These are phyloP conservation scores for Sesbania bispinosa DNA, from an alignment of 306 rosid species.

Conservation along the genomic window DNA sequence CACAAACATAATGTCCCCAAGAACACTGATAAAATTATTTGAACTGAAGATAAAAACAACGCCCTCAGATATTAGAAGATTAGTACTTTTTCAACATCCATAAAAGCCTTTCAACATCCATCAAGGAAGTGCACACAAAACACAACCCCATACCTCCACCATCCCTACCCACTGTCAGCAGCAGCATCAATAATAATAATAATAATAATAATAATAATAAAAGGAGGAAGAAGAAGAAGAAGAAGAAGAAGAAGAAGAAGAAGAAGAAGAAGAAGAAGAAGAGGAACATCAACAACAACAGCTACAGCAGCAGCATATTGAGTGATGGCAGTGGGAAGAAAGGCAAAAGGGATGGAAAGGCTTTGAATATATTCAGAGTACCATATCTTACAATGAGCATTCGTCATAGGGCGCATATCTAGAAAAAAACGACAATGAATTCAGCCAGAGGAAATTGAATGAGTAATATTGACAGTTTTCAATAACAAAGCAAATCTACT, in stretches of 20 bases:
- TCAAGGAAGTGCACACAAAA: neutral
- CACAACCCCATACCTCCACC: slow-evolving; percentile 22
- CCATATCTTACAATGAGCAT: neutral
- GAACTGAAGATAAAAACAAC: neutral
- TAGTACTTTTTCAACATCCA: slow-evolving; percentile 8
- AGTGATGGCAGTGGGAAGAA: neutral
- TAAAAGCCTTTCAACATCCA: slow-evolving; percentile 34
- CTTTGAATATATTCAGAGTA: slow-evolving; percentile 9
- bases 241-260: neutral
- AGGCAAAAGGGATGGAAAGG: slow-evolving; percentile 18
- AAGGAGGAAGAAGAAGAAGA: too few species aligned
- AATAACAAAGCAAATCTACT: neutral
- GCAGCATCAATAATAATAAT: neutral
- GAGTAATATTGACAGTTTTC: neutral
- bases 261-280: neutral
- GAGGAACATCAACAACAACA: neutral
- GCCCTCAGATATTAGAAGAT: slow-evolving; percentile 34
- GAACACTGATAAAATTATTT: neutral
- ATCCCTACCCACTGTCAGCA: slow-evolving; percentile 20
- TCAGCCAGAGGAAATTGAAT: neutral
- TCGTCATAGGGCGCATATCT: slow-evolving; percentile 34
- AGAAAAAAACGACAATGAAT: neutral
- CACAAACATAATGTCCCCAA: neutral
- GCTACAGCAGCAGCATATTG: neutral
- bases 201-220: neutral